A percentile compares a stretch with the other conserved stretches of the same genome.
Evolutionary conservation across 2,329 filamentous ascomycete genomes (phyloP).

Genomic region (Aspergillus fructus): DNA sequence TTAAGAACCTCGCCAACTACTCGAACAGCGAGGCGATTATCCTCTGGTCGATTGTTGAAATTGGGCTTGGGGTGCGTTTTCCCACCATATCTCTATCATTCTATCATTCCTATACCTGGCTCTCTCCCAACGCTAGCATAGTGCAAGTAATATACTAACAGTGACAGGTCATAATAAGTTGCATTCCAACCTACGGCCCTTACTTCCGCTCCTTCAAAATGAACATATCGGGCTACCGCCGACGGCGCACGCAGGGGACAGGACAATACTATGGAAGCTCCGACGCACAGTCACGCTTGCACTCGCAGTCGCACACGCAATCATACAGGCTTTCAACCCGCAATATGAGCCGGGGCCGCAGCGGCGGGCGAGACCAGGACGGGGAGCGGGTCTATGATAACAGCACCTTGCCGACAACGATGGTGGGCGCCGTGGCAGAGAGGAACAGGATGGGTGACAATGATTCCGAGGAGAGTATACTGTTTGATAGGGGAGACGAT

Average conservation of each 20-base stretch:
- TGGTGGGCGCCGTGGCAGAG: neutral
- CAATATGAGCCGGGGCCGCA: neutral
- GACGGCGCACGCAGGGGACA: slow-evolving; percentile 3
- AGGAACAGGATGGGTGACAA: neutral
- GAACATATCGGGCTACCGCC: slow-evolving; percentile 19
- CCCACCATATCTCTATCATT: too few relatives aligned
- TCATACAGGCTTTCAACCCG: neutral
- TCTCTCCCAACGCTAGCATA: too few relatives aligned
- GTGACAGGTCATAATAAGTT: slow-evolving; percentile 38
- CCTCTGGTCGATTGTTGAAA: slow-evolving; percentile 50
- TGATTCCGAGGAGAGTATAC: neutral
- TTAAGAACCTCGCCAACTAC: slow-evolving; percentile 46
- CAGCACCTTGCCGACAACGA: neutral
- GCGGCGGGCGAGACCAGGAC: neutral
- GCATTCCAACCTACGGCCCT: slow-evolving; percentile 46
- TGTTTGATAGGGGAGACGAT: neutral
- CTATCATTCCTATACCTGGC: too few relatives aligned
- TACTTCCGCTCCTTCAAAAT: slow-evolving; percentile 31
- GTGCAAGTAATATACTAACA: too few relatives aligned
- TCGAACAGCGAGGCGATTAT: slow-evolving; percentile 46
- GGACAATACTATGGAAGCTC: neutral
- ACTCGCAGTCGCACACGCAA: neutral
- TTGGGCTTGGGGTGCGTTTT: slow-evolving; percentile 39
- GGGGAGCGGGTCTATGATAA: neutral
- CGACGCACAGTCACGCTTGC: too few relatives aligned